Percentiles rank a stretch among this genome's conserved stretches.
phyloP scores from a whole-genome alignment of 805 yeast genomes.

The Cyberlindnera meyerae region DNA sequence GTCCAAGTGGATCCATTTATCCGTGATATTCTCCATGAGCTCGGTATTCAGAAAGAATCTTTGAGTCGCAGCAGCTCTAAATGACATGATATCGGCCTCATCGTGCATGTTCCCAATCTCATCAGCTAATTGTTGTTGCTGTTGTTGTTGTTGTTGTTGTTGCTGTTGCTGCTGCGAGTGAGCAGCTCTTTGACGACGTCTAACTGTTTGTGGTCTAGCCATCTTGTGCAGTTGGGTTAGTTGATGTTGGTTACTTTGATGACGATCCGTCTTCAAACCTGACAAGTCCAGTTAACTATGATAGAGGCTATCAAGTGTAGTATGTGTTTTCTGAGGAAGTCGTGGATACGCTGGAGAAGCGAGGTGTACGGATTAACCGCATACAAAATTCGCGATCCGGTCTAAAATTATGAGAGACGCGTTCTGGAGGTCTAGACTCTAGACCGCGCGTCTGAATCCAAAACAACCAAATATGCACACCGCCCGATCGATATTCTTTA shows the following conservation, averaged over 20 bases:
- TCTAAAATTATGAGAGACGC: no score
- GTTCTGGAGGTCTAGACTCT: no score
- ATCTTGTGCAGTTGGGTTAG: slow-evolving; percentile 3
- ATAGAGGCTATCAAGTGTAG: no score
- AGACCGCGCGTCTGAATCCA: no score
- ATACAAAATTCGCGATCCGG: no score
- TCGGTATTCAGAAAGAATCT: slow-evolving; percentile 46
- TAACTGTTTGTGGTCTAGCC: slow-evolving; percentile 24
- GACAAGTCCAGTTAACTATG: neutral
- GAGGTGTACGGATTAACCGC: no score
- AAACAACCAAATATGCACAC: no score
- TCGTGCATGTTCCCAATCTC: slow-evolving; percentile 35
- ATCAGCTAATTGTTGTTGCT: slow-evolving; percentile 16
- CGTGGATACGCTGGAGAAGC: no score
- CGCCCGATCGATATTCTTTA: no score
- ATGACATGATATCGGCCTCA: slow-evolving; percentile 49
- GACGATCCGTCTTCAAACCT: no score
- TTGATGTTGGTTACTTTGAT: no score
- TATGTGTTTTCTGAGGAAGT: no score
- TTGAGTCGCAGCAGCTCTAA: slow-evolving; percentile 40
- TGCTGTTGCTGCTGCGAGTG: slow-evolving; percentile 19
- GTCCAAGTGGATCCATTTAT: slow-evolving; percentile 41
- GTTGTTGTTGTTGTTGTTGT: slow-evolving; percentile 11
- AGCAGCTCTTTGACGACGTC: slow-evolving; percentile 19
- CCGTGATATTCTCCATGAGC: slow-evolving; percentile 41